Evolutionary conservation across 176 grass and related monocot species (phyloP).

Genomic region (Bothriochloa decipiens): DNA sequence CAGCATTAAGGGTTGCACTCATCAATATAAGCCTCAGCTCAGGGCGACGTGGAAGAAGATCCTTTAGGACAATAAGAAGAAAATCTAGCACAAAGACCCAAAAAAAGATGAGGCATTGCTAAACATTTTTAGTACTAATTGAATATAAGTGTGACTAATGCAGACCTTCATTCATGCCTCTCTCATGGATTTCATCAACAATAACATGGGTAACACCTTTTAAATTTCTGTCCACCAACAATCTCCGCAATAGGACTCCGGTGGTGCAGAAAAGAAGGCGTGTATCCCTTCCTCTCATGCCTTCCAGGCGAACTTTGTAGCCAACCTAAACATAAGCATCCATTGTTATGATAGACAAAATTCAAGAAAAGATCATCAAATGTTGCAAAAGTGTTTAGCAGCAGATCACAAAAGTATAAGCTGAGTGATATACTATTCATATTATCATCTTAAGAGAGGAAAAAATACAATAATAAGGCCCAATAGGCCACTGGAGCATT

Average conservation of each 20-base stretch:
- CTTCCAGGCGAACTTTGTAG: conserved; percentile 97
- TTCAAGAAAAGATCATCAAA: background rate
- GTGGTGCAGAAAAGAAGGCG: conserved; percentile 96
- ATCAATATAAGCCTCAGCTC: conserved; percentile 95
- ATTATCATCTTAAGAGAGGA: background rate
- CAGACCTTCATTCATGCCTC: conserved; percentile 99
- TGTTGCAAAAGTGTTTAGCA: background rate
- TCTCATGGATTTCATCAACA: conserved; percentile 99
- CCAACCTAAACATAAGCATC: conserved; percentile 53
- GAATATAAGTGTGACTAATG: conserved; percentile 21
- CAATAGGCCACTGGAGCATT: conserved; percentile 1
- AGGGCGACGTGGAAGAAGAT: conserved; percentile 80
- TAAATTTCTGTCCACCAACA: conserved; percentile 88
- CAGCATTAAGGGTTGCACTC: conserved; percentile 98
- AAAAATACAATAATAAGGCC: conserved; percentile 11
- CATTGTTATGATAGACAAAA: conserved; percentile 14
- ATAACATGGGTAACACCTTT: conserved; percentile 97
- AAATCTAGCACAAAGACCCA: conserved; percentile 66
- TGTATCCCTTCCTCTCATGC: conserved; percentile 95
- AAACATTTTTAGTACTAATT: background rate
- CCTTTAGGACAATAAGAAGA: conserved; percentile 98
- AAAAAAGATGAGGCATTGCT: conserved; percentile 11
- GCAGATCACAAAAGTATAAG: conserved; percentile 10
- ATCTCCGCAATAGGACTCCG: conserved; percentile 86
- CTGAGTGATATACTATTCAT: background rate